Percentiles rank a stretch among this genome's conserved stretches.
These are phyloP conservation scores for Termitomyces sp. DNA, from an alignment of 768 basidiomycete species.

Conservation along the genomic window DNA sequence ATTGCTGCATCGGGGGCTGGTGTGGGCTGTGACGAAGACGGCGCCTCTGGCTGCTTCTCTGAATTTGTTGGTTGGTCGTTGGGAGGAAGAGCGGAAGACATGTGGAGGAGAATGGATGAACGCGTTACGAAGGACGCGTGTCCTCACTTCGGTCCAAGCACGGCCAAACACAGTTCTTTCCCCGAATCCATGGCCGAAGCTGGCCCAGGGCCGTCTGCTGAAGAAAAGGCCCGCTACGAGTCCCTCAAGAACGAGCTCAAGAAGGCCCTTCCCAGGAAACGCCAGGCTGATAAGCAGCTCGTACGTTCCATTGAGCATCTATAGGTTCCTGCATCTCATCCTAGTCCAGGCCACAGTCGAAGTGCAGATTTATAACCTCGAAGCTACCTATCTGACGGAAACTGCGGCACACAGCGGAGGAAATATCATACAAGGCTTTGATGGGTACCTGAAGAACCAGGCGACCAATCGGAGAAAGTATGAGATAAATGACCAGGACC, in stretches of 20 bases:
- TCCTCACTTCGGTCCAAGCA: constrained; percentile 19
- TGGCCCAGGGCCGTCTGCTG: constrained; percentile 38
- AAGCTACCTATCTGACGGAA: constrained; percentile 71
- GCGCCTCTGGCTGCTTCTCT: constrained; percentile 47
- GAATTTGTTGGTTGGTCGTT: constrained; percentile 42
- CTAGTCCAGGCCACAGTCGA: constrained; percentile 68
- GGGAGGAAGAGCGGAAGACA: constrained; percentile 58
- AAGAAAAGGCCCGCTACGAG: constrained; percentile 70
- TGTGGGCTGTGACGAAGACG: constrained; percentile 26
- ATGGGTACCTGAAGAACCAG: constrained; percentile 79
- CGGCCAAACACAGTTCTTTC: constrained; percentile 21
- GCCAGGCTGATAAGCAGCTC: constrained; percentile 70
- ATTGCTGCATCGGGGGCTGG: constrained; percentile 39
- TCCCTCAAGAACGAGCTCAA: constrained; percentile 68
- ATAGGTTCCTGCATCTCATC: not conserved
- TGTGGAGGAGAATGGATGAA: constrained; percentile 21
- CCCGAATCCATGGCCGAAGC: constrained; percentile 31
- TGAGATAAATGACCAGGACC: constrained; percentile 72
- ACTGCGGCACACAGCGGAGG: constrained; percentile 74
- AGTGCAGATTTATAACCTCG: constrained; percentile 72
- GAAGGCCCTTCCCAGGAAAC: constrained; percentile 69
- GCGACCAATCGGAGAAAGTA: constrained; percentile 61
- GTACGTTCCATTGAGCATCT: constrained; percentile 32
- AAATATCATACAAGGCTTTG: constrained; percentile 85
- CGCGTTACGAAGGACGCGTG: constrained; percentile 33